Conservation (phyloP, 495 filamentous ascomycete genomes). For the Podospora didyma region DNA sequence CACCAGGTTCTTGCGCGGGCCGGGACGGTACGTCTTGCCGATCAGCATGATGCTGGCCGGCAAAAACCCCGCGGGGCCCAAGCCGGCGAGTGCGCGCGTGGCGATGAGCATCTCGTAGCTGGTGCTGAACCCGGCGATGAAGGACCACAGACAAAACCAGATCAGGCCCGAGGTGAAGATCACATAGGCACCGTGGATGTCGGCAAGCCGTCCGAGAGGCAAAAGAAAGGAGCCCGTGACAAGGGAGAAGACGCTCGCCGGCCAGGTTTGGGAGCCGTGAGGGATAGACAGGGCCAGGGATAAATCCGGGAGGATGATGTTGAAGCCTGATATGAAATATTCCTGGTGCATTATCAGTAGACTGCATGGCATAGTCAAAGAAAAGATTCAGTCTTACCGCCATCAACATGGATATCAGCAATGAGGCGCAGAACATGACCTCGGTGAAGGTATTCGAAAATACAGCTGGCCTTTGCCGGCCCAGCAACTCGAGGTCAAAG, state of each 20-base stretch:
- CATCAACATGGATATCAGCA: slow-evolving; percentile 71
- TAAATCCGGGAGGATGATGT: slow-evolving; percentile 71
- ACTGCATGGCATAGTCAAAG: background rate
- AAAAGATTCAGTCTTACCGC: slow-evolving; percentile 43
- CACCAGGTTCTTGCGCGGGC: slow-evolving; percentile 79
- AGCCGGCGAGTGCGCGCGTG: slow-evolving; percentile 71
- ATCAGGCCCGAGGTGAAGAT: slow-evolving; percentile 63
- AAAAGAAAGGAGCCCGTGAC: slow-evolving; percentile 71
- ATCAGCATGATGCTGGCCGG: slow-evolving; percentile 77
- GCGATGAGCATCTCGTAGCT: slow-evolving; percentile 71
- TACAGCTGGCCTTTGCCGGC: slow-evolving; percentile 63
- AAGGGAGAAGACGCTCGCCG: slow-evolving; percentile 72
- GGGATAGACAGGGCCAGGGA: slow-evolving; percentile 61
- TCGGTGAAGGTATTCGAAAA: slow-evolving; percentile 62
- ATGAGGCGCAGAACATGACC: slow-evolving; percentile 65
- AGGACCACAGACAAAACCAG: slow-evolving; percentile 71
- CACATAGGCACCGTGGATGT: slow-evolving; percentile 73
- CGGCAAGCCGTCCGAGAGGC: slow-evolving; percentile 69
- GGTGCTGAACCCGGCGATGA: slow-evolving; percentile 68
- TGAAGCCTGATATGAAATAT: slow-evolving; percentile 86
- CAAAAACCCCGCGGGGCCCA: slow-evolving; percentile 74
- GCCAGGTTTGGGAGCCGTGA: slow-evolving; percentile 65
- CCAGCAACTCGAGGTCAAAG: slow-evolving; percentile 59
- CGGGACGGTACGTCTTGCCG: slow-evolving; percentile 76
- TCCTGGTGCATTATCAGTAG: slow-evolving; percentile 38